Evolutionary conservation across 176 grass and related monocot species (phyloP).

Genomic region (Phyllostachys edulis): DNA sequence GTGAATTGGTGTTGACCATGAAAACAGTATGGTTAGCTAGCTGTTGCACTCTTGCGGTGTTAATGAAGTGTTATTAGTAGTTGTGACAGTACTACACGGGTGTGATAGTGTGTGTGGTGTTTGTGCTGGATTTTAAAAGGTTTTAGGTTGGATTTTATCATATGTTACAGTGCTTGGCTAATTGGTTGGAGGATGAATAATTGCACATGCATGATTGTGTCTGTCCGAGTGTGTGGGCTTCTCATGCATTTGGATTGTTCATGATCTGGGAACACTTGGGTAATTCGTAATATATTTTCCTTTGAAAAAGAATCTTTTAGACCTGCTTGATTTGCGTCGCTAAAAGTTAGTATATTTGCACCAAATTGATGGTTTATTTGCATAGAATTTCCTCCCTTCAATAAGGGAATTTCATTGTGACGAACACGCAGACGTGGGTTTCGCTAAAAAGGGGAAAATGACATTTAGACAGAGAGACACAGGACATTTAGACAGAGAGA

Average conservation of each 20-base stretch:
- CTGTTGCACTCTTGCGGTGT: neutral
- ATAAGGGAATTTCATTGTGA: neutral
- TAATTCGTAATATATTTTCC: neutral
- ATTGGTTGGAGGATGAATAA: constrained; percentile 12
- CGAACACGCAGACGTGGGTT: neutral
- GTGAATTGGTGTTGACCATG: neutral
- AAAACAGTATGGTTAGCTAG: neutral
- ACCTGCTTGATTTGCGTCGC: neutral
- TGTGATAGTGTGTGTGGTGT: neutral
- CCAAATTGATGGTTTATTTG: neutral
- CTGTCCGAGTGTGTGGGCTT: neutral
- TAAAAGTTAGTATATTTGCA: neutral
- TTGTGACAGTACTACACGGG: neutral
- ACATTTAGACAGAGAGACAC: neutral
- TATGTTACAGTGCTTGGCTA: neutral
- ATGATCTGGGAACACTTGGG: neutral
- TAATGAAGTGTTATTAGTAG: neutral
- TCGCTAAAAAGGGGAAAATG: neutral
- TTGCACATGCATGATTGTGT: neutral
- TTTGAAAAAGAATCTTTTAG: neutral
- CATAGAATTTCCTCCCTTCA: neutral
- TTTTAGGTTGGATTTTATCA: neutral
- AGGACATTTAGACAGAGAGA: neutral
- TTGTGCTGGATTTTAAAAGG: neutral
- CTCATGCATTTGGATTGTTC: neutral